Base-by-base conservation (phyloP, 2,329 filamentous ascomycete species). In the Chaetomiaceae sp. region DNA sequence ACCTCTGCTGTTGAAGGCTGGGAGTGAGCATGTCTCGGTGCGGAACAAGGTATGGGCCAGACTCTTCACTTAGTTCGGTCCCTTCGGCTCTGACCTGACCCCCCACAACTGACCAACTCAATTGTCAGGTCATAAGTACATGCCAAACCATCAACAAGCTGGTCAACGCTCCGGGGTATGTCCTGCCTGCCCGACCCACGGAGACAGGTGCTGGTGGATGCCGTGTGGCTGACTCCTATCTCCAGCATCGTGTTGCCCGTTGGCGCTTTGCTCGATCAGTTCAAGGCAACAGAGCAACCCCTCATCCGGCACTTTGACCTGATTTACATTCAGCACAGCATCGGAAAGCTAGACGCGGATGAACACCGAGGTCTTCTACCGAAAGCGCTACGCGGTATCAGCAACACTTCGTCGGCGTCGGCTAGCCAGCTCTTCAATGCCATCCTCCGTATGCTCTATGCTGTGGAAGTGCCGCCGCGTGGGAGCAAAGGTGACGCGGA, bases 261-360 rank as follows among this genome's bases (percentile, higher is more conserved):
- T 11, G 77, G 80, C n/a, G 80, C 83, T 14, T 74, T 98, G 15
- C 66, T 97, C 45, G 84, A 89, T 56, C 93, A 97, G 64, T 96
- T 95, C 73, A 95, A 94, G 65, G 79, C 86, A 18, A 80, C 79
- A 30, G 73, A 81, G 32, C 84, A 83, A 11, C 72, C 83, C 1
- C 73, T 96, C 30, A 80, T 98, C 54, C 84, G 88, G 53, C 87
- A 95, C 62, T 86, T 96, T 57, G 90, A 97, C 65, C 71, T 97
- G 33, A 75, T 86, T 15, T 95, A 95, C 62, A 85, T 96, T 30
- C 87, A 94, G 60, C 88, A 95, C 61, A 93, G 91, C 34, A 59
- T 79, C 22, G 64, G 69, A 34, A 71, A 75, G 3, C 62, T 78
- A 18, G 64, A 70, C 26, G 64, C 69, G 11, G 60, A 73, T 43